A percentile compares a stretch with the other conserved stretches of the same genome.
Evolutionary conservation across 306 rosid species (phyloP).

Genomic region (Prunus persica): DNA sequence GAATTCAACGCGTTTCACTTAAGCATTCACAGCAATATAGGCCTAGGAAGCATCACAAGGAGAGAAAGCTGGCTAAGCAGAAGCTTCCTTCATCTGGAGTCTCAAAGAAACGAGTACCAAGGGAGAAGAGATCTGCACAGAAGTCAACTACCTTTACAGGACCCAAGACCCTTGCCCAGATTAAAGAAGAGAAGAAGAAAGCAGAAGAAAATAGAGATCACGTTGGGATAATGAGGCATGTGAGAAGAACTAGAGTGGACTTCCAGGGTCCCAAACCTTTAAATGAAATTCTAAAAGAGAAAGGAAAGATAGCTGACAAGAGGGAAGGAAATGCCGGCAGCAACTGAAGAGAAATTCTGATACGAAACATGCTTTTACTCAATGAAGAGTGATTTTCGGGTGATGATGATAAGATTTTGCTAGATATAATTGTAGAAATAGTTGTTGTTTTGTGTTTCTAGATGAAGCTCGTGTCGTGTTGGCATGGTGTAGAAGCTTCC

Average conservation of each 20-base stretch:
- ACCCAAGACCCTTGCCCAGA: slow-evolving; percentile 72
- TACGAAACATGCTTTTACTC: not conserved
- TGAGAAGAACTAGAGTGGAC: slow-evolving; percentile 24
- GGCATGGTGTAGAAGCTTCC: slow-evolving; percentile 17
- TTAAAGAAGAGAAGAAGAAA: slow-evolving; percentile 57
- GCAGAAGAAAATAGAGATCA: slow-evolving; percentile 29
- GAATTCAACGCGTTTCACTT: slow-evolving; percentile 30
- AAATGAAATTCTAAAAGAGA: slow-evolving; percentile 58
- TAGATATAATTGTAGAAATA: slow-evolving; percentile 1
- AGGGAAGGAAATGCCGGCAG: slow-evolving; percentile 21
- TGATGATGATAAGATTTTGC: not conserved
- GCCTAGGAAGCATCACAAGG: slow-evolving; percentile 38
- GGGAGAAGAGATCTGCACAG: slow-evolving; percentile 30
- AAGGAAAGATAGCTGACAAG: slow-evolving; percentile 31
- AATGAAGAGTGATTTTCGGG: not conserved
- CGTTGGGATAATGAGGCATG: not conserved
- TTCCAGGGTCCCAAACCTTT: slow-evolving; percentile 67
- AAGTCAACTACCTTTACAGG: slow-evolving; percentile 48
- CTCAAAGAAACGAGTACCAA: slow-evolving; percentile 39
- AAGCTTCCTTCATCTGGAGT: slow-evolving; percentile 30
- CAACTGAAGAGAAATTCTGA: slow-evolving; percentile 20
- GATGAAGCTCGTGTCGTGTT: slow-evolving; percentile 11
- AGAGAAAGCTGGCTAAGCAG: slow-evolving; percentile 33
- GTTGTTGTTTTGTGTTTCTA: slow-evolving; percentile 1
- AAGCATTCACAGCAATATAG: slow-evolving; percentile 44